A percentile compares a stretch with the other conserved stretches of the same genome.
phyloP scores from a whole-genome alignment of 192 early-diverging fungal species.

The Coemansia pectinata region DNA sequence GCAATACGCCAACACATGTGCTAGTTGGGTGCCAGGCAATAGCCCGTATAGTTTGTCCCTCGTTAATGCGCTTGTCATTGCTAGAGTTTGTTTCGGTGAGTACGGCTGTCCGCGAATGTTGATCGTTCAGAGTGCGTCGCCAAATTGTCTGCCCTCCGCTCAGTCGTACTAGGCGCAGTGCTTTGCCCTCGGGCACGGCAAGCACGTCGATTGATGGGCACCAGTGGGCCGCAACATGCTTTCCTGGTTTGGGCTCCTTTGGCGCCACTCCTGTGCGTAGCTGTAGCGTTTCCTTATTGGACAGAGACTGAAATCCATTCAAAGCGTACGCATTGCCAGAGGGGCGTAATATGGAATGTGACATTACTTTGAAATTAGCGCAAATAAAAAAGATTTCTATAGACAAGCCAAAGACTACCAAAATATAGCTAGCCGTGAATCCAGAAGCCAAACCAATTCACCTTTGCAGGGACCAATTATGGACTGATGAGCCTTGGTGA shows the following conservation, averaged over 20 bases:
- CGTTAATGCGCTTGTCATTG: constrained; percentile 1
- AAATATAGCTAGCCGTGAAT: background rate
- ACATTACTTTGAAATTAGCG: background rate
- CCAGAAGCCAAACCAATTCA: background rate
- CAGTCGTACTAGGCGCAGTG: constrained; percentile 37
- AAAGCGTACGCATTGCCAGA: background rate
- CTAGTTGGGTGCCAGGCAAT: constrained; percentile 37
- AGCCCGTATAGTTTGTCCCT: constrained; percentile 12
- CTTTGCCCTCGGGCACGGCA: constrained; percentile 36
- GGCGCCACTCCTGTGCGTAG: constrained; percentile 27
- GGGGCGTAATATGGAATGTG: background rate
- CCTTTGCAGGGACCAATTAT: background rate
- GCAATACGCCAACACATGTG: constrained; percentile 22
- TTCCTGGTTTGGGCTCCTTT: background rate
- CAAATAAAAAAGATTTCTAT: background rate
- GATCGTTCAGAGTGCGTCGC: constrained; percentile 25
- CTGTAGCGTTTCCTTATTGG: constrained; percentile 14
- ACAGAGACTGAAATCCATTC: constrained; percentile 41
- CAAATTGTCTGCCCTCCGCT: constrained; percentile 50
- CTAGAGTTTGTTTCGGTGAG: background rate
- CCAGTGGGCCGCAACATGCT: constrained; percentile 34
- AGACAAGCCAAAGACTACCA: background rate
- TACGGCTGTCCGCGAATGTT: background rate
- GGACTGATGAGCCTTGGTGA: background rate
- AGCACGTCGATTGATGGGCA: constrained; percentile 39